Evolutionary conservation across 1,284 basidiomycete genomes (phyloP), one percentile per base, ranked within the genome.

Genomic region (Neotropicomus parvogracilis): DNA sequence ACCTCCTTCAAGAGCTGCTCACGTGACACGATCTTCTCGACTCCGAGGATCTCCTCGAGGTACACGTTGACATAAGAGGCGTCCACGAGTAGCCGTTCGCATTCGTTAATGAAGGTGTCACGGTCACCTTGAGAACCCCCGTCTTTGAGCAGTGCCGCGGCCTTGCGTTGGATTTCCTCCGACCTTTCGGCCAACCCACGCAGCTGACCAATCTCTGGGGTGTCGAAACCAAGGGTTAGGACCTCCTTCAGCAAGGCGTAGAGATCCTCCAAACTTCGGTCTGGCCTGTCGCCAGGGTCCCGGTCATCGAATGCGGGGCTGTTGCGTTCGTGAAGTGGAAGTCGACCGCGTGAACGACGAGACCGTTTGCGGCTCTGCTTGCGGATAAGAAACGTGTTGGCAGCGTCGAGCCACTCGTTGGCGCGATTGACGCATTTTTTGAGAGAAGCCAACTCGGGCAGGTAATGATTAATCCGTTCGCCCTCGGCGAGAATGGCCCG

Each of bases 401-500:
- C 86, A 9, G 82, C 78, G 44, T 89, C 85, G 5, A 94, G 74
- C 92, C 93, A 95, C 53, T 87, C 83, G 57, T 85, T 88, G 20
- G 89, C 93, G 50, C 82, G 78, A 34, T 70, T 76, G 43, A 97
- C 87, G 62, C 91, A 92, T 62, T 81, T 85, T 40, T 84, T 80
- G 38, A 97, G 77, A 39, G 81, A 72, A 17, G 72, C 69, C 40
- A 95, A 74, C 64, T 94, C 91, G 2, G 81, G 75, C 16, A 97
- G 75, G 20, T 77, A 75, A 61, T 83, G 80, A 40, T 81, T 83
- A 62, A 95, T 91, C 48, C 84, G 83, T 57, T 97, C 92, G 17
- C 90, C 94, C 64, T 97, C 94, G 1, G 85, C 79, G 20, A 92
- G 74, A 14, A 95, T 71, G 6, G 85, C 81, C 26, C 86, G 82